A percentile compares a stretch with the other conserved stretches of the same genome.
These are phyloP conservation scores for Plectranthus barbatus DNA, from an alignment of 257 asterid genomes.

Conservation along the genomic window DNA sequence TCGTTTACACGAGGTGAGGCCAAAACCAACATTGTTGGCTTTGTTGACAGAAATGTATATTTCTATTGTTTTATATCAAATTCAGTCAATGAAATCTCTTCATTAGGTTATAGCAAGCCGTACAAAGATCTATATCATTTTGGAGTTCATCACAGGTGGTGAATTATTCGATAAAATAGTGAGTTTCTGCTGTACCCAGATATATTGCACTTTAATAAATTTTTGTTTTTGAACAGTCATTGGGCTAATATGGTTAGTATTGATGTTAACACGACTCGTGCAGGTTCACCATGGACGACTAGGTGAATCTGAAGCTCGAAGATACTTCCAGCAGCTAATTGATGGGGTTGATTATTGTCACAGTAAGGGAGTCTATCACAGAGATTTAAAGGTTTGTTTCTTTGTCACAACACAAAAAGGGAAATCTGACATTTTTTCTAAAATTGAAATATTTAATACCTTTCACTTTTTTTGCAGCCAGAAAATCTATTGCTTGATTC, in stretches of 20 bases:
- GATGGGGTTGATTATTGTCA: constrained; percentile 98
- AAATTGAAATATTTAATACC: constrained; percentile 12
- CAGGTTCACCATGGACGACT: constrained; percentile 95
- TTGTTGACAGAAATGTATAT: constrained; percentile 1
- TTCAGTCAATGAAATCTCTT: constrained; percentile 7
- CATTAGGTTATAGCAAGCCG: constrained; percentile 95
- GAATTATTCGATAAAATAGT: constrained; percentile 97
- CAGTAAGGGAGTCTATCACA: constrained; percentile 86
- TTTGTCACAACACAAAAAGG: neutral
- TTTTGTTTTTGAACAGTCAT: constrained; percentile 4
- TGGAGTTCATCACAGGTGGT: constrained; percentile 97
- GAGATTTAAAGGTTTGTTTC: constrained; percentile 78
- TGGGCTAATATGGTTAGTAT: neutral
- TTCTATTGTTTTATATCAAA: neutral
- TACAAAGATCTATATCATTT: constrained; percentile 87
- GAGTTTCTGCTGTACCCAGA: constrained; percentile 29
- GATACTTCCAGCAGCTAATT: constrained; percentile 94
- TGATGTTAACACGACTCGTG: constrained; percentile 11
- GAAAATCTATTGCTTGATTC: constrained; percentile 94
- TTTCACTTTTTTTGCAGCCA: constrained; percentile 57
- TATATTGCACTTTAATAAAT: neutral
- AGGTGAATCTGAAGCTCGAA: constrained; percentile 89
- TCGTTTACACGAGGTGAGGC: constrained; percentile 84
- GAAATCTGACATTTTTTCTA: neutral
- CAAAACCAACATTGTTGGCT: constrained; percentile 17